Base-by-base conservation (phyloP, 192 early-diverging fungal genomes). In the Coemansia sp. region DNA sequence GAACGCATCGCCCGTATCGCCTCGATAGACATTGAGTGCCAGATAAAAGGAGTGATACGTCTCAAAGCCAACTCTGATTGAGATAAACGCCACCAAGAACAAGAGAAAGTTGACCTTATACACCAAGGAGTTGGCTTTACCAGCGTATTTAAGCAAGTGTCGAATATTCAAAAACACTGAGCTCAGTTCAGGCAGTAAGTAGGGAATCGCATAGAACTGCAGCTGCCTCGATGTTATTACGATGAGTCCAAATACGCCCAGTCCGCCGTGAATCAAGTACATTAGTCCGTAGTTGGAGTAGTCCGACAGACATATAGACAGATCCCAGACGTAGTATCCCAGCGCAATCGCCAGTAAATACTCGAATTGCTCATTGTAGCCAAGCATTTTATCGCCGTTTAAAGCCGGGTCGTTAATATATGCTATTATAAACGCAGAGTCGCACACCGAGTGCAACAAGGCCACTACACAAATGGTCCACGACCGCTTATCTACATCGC, bases 241-340 rank as follows among this genome's bases (percentile, higher is more conserved):
- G 31, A 78, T 11, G 8, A 84, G 41, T 2, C 76, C 76, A 54
- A 76, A 73, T 29, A 78, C 73, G 46, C 81, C 81, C 31, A 84
- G n/a, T 0, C 51, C 64, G 5, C 60, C 81, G 34, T 84, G 81
- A 11, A 84, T 70, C 68, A 78, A 34, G 43, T 84, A 84, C 70
- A 75, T 75, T 0, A 65, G 18, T 2, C 81, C 81, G 20, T 78
- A 84, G 9, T 54, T 33, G 15, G 38, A 61, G 55, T 63, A 78
- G 74, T 84, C 62, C 18, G 16, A 16, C 11, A 78, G 27, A 47
- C 81, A 84, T 7, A 78, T 27, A 0, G 67, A 42, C 67, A 84
- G 38, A 41, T 84, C 81, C 81, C 81, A 84, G 34, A 73, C 40
- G 27, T 84, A 84, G 70, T 84, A 84, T 27, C 81, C 81, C 52